Percentiles rank a stretch among this genome's conserved stretches.
phyloP scores from a whole-genome alignment of 768 basidiomycete genomes.

The Melanogaster broomeanus region DNA sequence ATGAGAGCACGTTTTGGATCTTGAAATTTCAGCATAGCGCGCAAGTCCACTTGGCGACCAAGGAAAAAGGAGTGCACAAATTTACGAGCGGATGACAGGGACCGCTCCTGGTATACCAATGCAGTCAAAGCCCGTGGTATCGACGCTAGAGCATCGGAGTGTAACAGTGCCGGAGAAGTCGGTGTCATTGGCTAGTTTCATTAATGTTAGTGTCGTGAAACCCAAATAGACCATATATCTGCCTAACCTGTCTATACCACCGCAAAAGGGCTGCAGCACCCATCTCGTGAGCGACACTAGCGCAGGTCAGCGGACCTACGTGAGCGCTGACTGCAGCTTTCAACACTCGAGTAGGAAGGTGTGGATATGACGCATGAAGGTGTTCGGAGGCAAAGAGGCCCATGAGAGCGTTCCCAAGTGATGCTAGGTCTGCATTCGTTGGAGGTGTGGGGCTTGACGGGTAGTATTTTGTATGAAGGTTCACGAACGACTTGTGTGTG shows the following conservation, averaged over 20 bases:
- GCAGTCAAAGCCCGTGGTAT: slow-evolving; percentile 87
- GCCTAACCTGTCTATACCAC: slow-evolving; percentile 74
- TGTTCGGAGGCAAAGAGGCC: slow-evolving; percentile 89
- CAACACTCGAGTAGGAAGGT: slow-evolving; percentile 87
- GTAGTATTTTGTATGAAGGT: slow-evolving; percentile 55
- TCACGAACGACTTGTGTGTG: slow-evolving; percentile 73
- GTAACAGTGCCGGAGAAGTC: slow-evolving; percentile 54
- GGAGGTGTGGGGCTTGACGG: slow-evolving; percentile 54
- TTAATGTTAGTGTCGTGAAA: slow-evolving; percentile 2
- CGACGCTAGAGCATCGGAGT: slow-evolving; percentile 86
- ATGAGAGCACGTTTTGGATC: slow-evolving; percentile 79
- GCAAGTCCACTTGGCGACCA: slow-evolving; percentile 79
- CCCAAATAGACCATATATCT: neutral
- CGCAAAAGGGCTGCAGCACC: slow-evolving; percentile 76
- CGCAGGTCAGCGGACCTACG: slow-evolving; percentile 83
- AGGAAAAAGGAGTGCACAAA: slow-evolving; percentile 92
- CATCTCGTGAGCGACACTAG: slow-evolving; percentile 83
- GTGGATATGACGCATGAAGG: slow-evolving; percentile 78
- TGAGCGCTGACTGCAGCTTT: slow-evolving; percentile 92
- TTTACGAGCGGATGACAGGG: slow-evolving; percentile 80
- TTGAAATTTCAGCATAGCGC: slow-evolving; percentile 75
- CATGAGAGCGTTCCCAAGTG: slow-evolving; percentile 84
- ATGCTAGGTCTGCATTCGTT: slow-evolving; percentile 75
- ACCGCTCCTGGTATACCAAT: slow-evolving; percentile 85
- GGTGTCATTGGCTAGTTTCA: slow-evolving; percentile 47